phyloP scores from a whole-genome alignment of 1,284 basidiomycete species.

The Cryptococcus sp. region DNA sequence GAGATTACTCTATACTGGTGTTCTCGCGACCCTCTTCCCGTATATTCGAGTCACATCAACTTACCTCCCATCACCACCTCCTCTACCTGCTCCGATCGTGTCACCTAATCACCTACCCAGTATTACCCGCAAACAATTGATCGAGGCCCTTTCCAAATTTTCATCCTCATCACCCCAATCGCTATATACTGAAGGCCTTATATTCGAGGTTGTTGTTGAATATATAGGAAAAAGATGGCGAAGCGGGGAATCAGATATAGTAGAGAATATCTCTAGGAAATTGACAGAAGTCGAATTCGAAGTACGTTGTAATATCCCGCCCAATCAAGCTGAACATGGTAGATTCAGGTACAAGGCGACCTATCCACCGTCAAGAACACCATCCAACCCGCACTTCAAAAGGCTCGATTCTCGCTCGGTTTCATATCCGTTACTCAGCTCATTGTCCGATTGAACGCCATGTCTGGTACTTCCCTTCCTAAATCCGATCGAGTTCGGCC shows the following conservation, averaged over 20 bases:
- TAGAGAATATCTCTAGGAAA: slow-evolving; percentile 27
- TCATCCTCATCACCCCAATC: slow-evolving; percentile 2
- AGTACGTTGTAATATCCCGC: slow-evolving; percentile 14
- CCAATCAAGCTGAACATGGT: slow-evolving; percentile 5
- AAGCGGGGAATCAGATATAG: slow-evolving; percentile 6
- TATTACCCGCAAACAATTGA: slow-evolving; percentile 22
- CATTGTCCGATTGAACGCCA: slow-evolving; percentile 18
- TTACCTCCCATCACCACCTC: slow-evolving; percentile 7
- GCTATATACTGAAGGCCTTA: slow-evolving; percentile 11
- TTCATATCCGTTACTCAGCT: slow-evolving; percentile 27
- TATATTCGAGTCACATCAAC: slow-evolving; percentile 15
- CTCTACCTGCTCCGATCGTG: slow-evolving; percentile 13
- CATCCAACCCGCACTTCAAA: slow-evolving; percentile 25
- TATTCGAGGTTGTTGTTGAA: slow-evolving; percentile 30
- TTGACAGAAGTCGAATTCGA: slow-evolving; percentile 35
- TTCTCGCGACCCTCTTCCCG: slow-evolving; percentile 18
- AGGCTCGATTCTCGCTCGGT: slow-evolving; percentile 29
- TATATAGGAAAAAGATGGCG: slow-evolving; percentile 32
- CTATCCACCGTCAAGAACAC: slow-evolving; percentile 7
- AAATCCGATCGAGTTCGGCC: background rate
- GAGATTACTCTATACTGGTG: slow-evolving; percentile 1
- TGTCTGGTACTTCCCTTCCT: background rate
- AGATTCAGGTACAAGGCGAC: slow-evolving; percentile 24
- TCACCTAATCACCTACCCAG: slow-evolving; percentile 8
- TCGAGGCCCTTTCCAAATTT: slow-evolving; percentile 24